Evolutionary conservation across 2,329 filamentous ascomycete genomes (phyloP).

Genomic region (Chrysosporium keratinophilum): DNA sequence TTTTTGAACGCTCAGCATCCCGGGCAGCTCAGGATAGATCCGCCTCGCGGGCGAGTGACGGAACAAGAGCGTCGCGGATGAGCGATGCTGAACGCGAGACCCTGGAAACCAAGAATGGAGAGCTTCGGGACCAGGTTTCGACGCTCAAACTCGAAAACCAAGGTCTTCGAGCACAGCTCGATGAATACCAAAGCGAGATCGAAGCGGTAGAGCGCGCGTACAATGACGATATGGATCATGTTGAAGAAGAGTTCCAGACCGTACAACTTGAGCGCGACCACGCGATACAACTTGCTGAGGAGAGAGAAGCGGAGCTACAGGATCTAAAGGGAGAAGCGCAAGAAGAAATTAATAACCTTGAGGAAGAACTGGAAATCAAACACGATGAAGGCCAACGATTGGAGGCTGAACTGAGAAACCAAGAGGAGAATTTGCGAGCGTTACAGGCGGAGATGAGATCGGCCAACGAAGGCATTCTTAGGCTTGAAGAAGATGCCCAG

Average conservation of each 20-base stretch:
- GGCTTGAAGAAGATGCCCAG: slow-evolving; percentile 81
- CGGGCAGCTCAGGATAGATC: slow-evolving; percentile 61
- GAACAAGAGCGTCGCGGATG: slow-evolving; percentile 52
- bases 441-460: slow-evolving; percentile 88
- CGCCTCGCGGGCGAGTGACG: slow-evolving; percentile 61
- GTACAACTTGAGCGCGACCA: slow-evolving; percentile 80
- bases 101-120: slow-evolving; percentile 70
- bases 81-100: slow-evolving; percentile 75
- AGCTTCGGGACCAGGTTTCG: slow-evolving; percentile 76
- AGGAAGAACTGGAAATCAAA: slow-evolving; percentile 60
- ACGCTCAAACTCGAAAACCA: slow-evolving; percentile 82
- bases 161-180: slow-evolving; percentile 71
- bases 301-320: slow-evolving; percentile 44
- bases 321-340: slow-evolving; percentile 48
- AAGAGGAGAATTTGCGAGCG: slow-evolving; percentile 79
- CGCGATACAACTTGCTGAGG: slow-evolving; percentile 61
- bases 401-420: slow-evolving; percentile 60
- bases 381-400: slow-evolving; percentile 60
- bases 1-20: slow-evolving; percentile 88
- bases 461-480: slow-evolving; percentile 74
- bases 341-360: slow-evolving; percentile 48
- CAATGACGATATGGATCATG: slow-evolving; percentile 69
- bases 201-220: slow-evolving; percentile 61
- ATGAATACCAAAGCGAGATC: slow-evolving; percentile 68
- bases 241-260: slow-evolving; percentile 67